Conservation (phyloP, 2,329 filamentous ascomycete genomes). For the Cladophialophora chaetospira region DNA sequence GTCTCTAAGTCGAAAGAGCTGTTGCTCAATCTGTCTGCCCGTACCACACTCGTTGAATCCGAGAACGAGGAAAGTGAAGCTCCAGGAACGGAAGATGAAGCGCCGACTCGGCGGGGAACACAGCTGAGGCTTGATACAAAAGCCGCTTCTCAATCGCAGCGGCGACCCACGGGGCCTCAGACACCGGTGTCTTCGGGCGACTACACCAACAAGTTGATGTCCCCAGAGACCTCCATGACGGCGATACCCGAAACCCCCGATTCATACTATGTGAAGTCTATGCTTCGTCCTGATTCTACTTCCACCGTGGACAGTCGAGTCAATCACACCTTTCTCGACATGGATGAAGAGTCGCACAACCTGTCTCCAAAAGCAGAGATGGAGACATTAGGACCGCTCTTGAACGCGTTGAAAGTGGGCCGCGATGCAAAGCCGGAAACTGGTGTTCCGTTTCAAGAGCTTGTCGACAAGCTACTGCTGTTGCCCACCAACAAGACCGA, state of each 20-base stretch:
- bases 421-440: constrained; percentile 40
- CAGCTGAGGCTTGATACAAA: constrained; percentile 29
- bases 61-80: constrained; percentile 27
- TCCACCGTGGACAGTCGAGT: constrained; percentile 28
- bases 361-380: constrained; percentile 18
- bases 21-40: constrained; percentile 23
- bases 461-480: constrained; percentile 83
- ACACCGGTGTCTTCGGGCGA: constrained; percentile 31
- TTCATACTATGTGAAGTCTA: constrained; percentile 30
- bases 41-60: constrained; percentile 30
- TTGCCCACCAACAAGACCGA: constrained; percentile 85
- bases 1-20: constrained; percentile 29
- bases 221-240: constrained; percentile 10
- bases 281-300: constrained; percentile 28
- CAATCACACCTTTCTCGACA: constrained; percentile 35
- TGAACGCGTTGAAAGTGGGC: constrained; percentile 24
- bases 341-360: constrained; percentile 33
- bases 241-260: constrained; percentile 32
- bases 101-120: constrained; percentile 17
- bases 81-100: constrained; percentile 22
- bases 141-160: constrained; percentile 15
- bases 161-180: constrained; percentile 26
- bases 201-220: constrained; percentile 19
- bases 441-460: constrained; percentile 59
- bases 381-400: constrained; percentile 7